A percentile compares a stretch with the other conserved stretches of the same genome.
Conservation (phyloP, 768 basidiomycete genomes). For the Mrakia frigida region DNA sequence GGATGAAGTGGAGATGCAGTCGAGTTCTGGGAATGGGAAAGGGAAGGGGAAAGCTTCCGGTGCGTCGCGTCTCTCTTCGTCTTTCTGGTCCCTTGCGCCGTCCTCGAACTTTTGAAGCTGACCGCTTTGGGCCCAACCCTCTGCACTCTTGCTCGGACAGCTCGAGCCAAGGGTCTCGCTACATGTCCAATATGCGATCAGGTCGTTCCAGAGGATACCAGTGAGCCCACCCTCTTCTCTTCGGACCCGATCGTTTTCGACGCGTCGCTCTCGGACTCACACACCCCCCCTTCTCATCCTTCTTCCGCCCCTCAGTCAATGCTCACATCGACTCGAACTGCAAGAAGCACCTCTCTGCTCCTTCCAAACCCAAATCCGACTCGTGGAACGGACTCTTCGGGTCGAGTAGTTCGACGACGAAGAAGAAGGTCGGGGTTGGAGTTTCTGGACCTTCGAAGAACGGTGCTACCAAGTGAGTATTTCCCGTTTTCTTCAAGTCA, state of each 20-base stretch:
- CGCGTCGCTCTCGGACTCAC: not conserved
- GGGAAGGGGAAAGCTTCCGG: not conserved
- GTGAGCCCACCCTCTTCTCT: not conserved
- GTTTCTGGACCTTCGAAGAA: not conserved
- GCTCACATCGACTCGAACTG: slow-evolving; percentile 9
- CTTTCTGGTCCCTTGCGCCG: not conserved
- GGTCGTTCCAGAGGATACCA: slow-evolving; percentile 3
- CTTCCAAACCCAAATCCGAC: not conserved
- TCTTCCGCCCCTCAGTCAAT: not conserved
- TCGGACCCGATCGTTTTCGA: not conserved
- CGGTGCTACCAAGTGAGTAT: not conserved
- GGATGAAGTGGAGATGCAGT: not conserved
- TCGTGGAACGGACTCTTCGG: not conserved
- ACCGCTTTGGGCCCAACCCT: too few relatives aligned
- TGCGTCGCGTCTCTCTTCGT: not conserved
- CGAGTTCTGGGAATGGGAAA: not conserved
- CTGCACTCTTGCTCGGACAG: not conserved
- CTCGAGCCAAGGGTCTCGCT: not conserved
- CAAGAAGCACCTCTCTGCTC: not conserved
- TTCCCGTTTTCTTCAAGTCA: not conserved
- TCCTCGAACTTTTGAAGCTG: not conserved
- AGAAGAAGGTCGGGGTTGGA: not conserved
- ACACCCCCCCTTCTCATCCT: not conserved
- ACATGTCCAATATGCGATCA: slow-evolving; percentile 11
- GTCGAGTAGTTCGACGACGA: not conserved